Percentiles rank a stretch among this genome's conserved stretches.
phyloP scores from a whole-genome alignment of 176 grass and related monocot species.

The Saccharum officinarum region DNA sequence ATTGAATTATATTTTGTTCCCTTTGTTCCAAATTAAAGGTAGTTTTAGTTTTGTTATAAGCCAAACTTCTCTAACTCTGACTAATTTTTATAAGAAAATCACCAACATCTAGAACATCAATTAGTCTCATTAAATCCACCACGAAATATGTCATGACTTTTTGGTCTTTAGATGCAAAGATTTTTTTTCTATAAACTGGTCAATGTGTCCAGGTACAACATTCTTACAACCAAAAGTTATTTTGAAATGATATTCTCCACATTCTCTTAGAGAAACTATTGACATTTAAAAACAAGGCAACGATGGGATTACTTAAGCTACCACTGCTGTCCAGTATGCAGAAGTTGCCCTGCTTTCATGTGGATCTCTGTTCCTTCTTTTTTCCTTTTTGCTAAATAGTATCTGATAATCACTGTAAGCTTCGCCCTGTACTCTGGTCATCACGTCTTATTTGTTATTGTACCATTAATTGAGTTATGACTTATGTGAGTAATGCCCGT shows the following conservation, averaged over 20 bases:
- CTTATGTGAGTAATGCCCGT: constrained; percentile 6
- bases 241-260: background rate
- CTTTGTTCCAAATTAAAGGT: background rate
- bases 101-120: background rate
- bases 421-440: background rate
- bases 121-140: background rate
- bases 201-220: background rate
- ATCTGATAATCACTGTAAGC: background rate
- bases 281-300: background rate
- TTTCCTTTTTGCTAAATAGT: background rate
- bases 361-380: background rate
- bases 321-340: background rate
- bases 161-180: background rate
- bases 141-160: background rate
- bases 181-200: background rate
- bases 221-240: background rate
- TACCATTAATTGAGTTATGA: background rate
- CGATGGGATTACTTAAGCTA: background rate
- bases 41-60: background rate
- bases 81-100: background rate
- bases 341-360: background rate
- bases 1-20: constrained; percentile 14
- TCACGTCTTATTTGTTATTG: constrained; percentile 7
- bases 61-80: background rate
- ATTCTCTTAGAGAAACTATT: constrained; percentile 11